phyloP scores from a whole-genome alignment of 768 basidiomycete genomes.

The Pholiota microspora region DNA sequence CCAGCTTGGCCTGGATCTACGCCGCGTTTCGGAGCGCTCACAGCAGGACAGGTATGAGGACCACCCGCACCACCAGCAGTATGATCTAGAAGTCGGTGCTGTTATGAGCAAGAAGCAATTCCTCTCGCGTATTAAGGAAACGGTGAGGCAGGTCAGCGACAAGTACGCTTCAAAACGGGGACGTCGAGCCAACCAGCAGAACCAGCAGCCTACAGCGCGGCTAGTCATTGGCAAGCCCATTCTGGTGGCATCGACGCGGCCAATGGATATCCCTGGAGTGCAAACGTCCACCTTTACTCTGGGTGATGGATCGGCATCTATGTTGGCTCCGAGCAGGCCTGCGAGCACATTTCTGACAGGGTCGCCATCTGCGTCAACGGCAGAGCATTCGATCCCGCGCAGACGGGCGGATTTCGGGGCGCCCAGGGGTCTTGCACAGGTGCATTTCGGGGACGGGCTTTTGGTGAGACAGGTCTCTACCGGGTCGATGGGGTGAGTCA shows the following conservation, averaged over 20 bases:
- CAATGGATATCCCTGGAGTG: conserved; percentile 13
- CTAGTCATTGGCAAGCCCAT: conserved; percentile 64
- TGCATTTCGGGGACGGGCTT: conserved; percentile 35
- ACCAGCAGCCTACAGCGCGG: conserved; percentile 22
- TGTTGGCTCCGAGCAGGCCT: conserved; percentile 32
- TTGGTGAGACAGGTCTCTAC: conserved; percentile 34
- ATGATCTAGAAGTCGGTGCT: not conserved
- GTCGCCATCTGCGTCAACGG: conserved; percentile 68
- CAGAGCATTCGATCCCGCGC: conserved; percentile 61
- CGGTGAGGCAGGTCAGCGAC: conserved; percentile 69
- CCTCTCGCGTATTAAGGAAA: conserved; percentile 56
- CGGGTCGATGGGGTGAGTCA: conserved; percentile 28
- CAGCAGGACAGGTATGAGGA: conserved; percentile 17
- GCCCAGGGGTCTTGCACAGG: conserved; percentile 46
- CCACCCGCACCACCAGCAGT: conserved; percentile 17
- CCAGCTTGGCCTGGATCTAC: conserved; percentile 44
- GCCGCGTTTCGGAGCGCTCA: conserved; percentile 46
- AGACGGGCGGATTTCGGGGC: conserved; percentile 68
- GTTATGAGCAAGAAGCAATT: conserved; percentile 74
- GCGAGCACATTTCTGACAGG: conserved; percentile 50
- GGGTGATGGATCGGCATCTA: conserved; percentile 37
- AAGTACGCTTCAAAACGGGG: conserved; percentile 39
- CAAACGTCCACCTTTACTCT: conserved; percentile 36
- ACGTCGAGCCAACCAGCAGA: conserved; percentile 14
- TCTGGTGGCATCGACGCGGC: conserved; percentile 27